Base-by-base conservation (phyloP, 768 basidiomycete species). In the Grammothele lineata region DNA sequence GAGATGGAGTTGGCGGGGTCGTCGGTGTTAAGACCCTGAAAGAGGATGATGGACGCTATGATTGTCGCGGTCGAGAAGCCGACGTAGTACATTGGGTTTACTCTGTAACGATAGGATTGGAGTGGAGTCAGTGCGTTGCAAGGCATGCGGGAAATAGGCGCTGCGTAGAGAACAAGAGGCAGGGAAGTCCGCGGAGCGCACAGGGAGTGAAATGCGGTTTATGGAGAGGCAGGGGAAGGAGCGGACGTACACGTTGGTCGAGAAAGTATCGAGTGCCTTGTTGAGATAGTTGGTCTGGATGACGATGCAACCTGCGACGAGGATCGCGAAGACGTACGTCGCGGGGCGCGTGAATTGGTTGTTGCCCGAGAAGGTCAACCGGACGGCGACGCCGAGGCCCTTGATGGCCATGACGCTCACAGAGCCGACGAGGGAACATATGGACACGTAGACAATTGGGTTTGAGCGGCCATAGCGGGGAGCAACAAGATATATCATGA, bases 361-460 rank as follows among this genome's bases (percentile, higher is more conserved):
- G 62, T 90, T 89, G 38, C 95, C 94, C 10, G 80, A 77, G 50
- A 97, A 71, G 0, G 93, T 98, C 47, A 99, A 77, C 67, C 98
- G 98, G 59, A 99, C 78, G 4, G 96, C 95, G 42, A 97, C 85
- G 37, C 96, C 96, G 59, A 99, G 92, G 40, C 93, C 95, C 72
- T 99, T 99, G 75, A 97, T 88, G 33, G 92, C 87, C 96, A 99
- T 98, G 69, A 98, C 83, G 18, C 91, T 92, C 37, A 99, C 82
- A 27, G 91, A 93, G 11, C 96, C 96, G 37, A 92, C 92, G 47
- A 97, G 66, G 10, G 94, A 97, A 67, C 96, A 98, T 60, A 99
- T 95, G 21, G 93, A 93, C 52, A 98, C 79, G 69, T 96, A 98
- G 26, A 96, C 87, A 51, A 93, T 57, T 3, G 96, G 96, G 53